These are phyloP conservation scores for Ustilago xerochloae DNA, from an alignment of 1,284 basidiomycete genomes.

Conservation along the genomic window DNA sequence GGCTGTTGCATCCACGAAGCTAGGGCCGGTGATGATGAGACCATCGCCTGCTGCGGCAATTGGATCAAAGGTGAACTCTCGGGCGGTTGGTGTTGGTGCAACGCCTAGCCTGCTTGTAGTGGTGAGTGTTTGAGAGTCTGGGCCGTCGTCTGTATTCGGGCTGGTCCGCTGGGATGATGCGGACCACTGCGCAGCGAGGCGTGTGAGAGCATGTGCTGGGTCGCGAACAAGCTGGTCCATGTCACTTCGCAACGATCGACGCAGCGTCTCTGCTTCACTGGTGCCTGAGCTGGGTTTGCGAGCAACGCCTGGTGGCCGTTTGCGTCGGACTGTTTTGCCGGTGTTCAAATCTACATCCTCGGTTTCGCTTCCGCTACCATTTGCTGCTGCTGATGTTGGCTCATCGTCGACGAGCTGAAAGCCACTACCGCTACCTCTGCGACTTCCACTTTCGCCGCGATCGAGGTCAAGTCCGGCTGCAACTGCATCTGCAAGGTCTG, in stretches of 20 bases:
- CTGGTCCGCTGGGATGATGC: slow-evolving; percentile 6
- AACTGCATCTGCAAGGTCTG: slow-evolving; percentile 36
- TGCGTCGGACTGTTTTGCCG: slow-evolving; percentile 31
- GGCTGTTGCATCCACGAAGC: slow-evolving; percentile 35
- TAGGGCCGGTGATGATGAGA: slow-evolving; percentile 51
- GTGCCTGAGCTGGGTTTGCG: slow-evolving; percentile 33
- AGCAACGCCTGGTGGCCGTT: slow-evolving; percentile 8
- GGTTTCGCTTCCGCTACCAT: slow-evolving; percentile 26
- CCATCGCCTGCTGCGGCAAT: slow-evolving; percentile 61
- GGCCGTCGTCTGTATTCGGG: slow-evolving; percentile 5
- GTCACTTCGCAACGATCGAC: slow-evolving; percentile 28
- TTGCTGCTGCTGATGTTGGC: not conserved
- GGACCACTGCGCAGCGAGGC: slow-evolving; percentile 37
- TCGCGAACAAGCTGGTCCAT: slow-evolving; percentile 38
- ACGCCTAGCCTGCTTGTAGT: slow-evolving; percentile 29
- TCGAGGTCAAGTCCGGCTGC: slow-evolving; percentile 27
- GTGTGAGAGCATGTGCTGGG: slow-evolving; percentile 39
- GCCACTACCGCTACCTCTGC: slow-evolving; percentile 15
- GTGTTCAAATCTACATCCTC: slow-evolving; percentile 42
- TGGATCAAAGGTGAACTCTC: slow-evolving; percentile 53
- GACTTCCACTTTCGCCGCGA: not conserved
- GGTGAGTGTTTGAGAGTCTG: slow-evolving; percentile 9
- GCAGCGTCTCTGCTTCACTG: slow-evolving; percentile 33
- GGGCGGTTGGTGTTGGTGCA: slow-evolving; percentile 32
- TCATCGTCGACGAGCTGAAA: slow-evolving; percentile 45